Evolutionary conservation across 1,139 yeast genomes (phyloP).

Genomic region (Hemisphaericaspora xylofermentans): DNA sequence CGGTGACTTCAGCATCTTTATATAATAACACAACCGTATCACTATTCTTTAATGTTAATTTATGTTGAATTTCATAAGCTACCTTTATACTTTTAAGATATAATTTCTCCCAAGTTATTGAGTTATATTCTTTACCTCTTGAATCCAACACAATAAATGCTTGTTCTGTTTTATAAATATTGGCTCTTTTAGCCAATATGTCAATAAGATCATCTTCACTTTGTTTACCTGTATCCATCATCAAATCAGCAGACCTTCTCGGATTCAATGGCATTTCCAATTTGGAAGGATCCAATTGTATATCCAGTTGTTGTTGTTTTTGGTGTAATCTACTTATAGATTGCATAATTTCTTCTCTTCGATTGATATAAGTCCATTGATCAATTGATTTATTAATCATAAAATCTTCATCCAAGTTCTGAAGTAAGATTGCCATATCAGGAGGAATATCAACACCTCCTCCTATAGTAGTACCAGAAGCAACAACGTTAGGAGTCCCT

Average conservation of each 20-base stretch:
- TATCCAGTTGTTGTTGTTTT: slow-evolving; percentile 26
- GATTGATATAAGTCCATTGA: slow-evolving; percentile 50
- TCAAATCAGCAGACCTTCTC: slow-evolving; percentile 29
- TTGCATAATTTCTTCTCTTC: slow-evolving; percentile 48
- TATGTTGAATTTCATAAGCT: slow-evolving; percentile 82
- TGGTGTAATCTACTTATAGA: slow-evolving; percentile 38
- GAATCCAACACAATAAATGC: slow-evolving; percentile 74
- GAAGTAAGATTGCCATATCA: slow-evolving; percentile 45
- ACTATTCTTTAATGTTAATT: slow-evolving; percentile 65
- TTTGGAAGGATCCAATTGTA: slow-evolving; percentile 40
- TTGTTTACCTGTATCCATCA: slow-evolving; percentile 4
- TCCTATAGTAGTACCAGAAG: slow-evolving; percentile 3
- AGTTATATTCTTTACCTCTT: slow-evolving; percentile 74
- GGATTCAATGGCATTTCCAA: slow-evolving; percentile 60
- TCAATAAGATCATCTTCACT: slow-evolving; percentile 60
- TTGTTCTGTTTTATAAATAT: slow-evolving; percentile 59
- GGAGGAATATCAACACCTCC: slow-evolving; percentile 43
- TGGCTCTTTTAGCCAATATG: slow-evolving; percentile 72
- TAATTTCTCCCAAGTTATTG: slow-evolving; percentile 88
- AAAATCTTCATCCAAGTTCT: slow-evolving; percentile 46
- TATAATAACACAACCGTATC: slow-evolving; percentile 85
- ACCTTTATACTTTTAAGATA: slow-evolving; percentile 82
- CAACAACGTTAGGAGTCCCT: slow-evolving; percentile 2
- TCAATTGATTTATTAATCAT: slow-evolving; percentile 41
- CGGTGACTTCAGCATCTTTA: slow-evolving; percentile 80